Base-by-base conservation (phyloP, 768 basidiomycete genomes). In the Russula emetica region DNA sequence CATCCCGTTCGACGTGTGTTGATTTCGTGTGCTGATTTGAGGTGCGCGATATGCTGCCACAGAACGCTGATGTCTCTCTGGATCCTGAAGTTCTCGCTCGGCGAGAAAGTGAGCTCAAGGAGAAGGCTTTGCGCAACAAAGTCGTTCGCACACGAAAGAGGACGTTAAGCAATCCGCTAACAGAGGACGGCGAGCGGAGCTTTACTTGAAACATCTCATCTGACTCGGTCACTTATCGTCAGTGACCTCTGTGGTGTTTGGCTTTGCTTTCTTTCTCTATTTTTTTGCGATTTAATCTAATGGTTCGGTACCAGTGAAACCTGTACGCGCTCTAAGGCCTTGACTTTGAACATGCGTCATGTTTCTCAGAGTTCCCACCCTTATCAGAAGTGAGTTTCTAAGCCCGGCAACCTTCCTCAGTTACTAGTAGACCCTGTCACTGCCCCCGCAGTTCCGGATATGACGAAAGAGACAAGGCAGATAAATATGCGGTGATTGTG, bases 101-200 rank as follows among this genome's bases (percentile, higher is more conserved):
- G 67, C 75, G 87, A 62, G 91, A 93, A 71, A 91, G 82, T 66
- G 91, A 93, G 70, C 71, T 92, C 64, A 92, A 91, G 72, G 91
- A 93, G 69, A 83, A 77, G 71, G 89, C 90, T 16, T 73, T 93
- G 71, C 82, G 91, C 70, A 92, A 92, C 71, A 93, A 93, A 72
- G 91, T 93, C 52, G 79, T 85, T 58, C 79, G 86, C 71, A 88
- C 86, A 34, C 78, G 89, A 67, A 90, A 87, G 72, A 53, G 65
- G 42, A 58, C 59, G 26, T 14, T 32, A 30, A 65, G 64, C 20
- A 52, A 65, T 18, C 58, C 63, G 2, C 45, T 20, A 10, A 8
- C 50, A 10, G 55, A 52, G 16, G 61, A 47, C 7, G 52, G 45
- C 58, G 2, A 14, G 36, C 42, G 6, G 49, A 55, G 26, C 55